Base-by-base conservation (phyloP, 306 rosid species). In the Hippophae gyantsensis region DNA sequence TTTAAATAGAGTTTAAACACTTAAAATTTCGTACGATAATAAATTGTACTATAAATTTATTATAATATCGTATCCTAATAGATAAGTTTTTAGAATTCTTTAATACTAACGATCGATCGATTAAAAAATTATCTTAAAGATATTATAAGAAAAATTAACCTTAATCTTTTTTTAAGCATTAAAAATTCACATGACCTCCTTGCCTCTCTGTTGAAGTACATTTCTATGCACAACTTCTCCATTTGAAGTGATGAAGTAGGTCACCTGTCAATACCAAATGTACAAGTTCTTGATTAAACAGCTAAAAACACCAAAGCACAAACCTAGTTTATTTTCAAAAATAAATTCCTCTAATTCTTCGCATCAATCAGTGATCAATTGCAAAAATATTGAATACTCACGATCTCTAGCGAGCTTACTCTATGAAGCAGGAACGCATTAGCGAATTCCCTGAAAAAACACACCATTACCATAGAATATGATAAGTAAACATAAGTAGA, bases 381-480 rank as follows among this genome's bases (percentile, higher is more conserved):
- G 52, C 52, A 32, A 1, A 60, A 7, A 67, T 42, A 55, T 51
- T 57, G 51, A 68, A 50, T 23, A 69, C 87, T 42, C 72, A 81
- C 90, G 61, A 78, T 62, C 66, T 81, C 78, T 43, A 71, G 41
- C 0, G 87, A 27, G 81, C 76, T 62, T 64, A 81, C 76, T 74
- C 69, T 72, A 53, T 78, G 85, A 58, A 81, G 87, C 51, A 84
- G 81, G 75, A 84, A 78, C 10, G 77, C 83, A 63, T 78, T 72
- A n/a, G 59, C 56, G 65, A 66, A 42, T 9, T 76, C 77, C 48
- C 82, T 76, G 63, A 7, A 43, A 65, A 57, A 60, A 50, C 38
- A 61, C 44, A 6, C 27, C 23, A 18, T 7, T 60, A 49, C 51
- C n/a, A 14, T 56, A n/a, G 43, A 69, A 41, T 11, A n/a, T 52